Conservation (phyloP, 192 early-diverging fungal species). For the Linnemannia exigua region DNA sequence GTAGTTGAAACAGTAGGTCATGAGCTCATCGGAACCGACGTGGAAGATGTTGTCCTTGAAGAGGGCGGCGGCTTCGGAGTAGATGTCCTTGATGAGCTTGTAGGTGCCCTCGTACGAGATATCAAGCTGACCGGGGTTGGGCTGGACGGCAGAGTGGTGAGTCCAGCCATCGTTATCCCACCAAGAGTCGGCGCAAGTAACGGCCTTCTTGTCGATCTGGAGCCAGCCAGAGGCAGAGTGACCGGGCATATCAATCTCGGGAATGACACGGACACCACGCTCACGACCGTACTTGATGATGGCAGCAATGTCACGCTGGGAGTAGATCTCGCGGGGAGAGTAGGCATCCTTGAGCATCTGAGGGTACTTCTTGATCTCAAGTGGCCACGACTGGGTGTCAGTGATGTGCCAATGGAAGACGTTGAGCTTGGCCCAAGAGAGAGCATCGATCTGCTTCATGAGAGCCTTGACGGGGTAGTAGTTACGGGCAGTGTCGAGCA, state of each 20-base stretch:
- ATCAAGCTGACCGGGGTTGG: conserved; percentile 87
- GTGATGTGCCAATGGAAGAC: conserved; percentile 84
- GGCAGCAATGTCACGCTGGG: conserved; percentile 72
- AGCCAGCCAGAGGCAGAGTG: conserved; percentile 71
- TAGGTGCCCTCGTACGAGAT: conserved; percentile 72
- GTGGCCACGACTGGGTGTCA: conserved; percentile 80
- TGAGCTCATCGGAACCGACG: conserved; percentile 83
- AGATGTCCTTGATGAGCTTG: conserved; percentile 68
- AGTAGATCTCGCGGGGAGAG: conserved; percentile 73
- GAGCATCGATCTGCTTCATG: conserved; percentile 74
- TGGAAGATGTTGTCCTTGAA: conserved; percentile 85
- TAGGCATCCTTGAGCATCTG: conserved; percentile 80
- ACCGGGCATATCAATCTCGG: conserved; percentile 90
- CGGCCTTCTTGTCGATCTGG: conserved; percentile 68
- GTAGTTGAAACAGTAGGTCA: conserved; percentile 75
- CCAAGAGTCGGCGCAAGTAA: conserved; percentile 72
- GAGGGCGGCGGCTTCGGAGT: conserved; percentile 68
- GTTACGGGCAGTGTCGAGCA: conserved; percentile 78
- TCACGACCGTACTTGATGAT: conserved; percentile 78
- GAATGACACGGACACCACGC: conserved; percentile 87
- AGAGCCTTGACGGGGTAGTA: conserved; percentile 72
- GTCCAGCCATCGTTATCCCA: conserved; percentile 71
- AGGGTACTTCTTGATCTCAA: conserved; percentile 73
- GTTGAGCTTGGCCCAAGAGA: conserved; percentile 82
- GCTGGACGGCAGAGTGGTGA: conserved; percentile 73